A percentile compares a stretch with the other conserved stretches of the same genome.
Conservation (phyloP, 306 rosid species). For the Cucurbita moschata region DNA sequence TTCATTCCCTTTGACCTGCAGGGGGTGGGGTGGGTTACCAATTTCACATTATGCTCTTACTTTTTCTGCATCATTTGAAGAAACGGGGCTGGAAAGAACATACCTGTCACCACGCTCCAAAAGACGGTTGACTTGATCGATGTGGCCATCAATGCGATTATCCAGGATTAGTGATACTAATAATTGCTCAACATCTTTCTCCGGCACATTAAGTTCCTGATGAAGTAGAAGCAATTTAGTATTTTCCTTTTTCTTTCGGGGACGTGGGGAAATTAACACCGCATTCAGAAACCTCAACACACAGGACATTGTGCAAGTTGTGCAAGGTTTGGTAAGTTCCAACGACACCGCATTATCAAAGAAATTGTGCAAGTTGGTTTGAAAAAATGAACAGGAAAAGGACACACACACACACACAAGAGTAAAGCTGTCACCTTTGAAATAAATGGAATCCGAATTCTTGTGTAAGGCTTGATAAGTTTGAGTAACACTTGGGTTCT, state of each 20-base stretch:
- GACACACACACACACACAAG: not conserved
- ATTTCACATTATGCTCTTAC: not conserved
- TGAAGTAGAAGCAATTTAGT: not conserved
- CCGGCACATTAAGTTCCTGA: conserved; percentile 43
- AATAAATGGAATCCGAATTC: conserved; percentile 91
- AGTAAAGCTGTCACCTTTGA: conserved; percentile 44
- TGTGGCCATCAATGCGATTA: conserved; percentile 89
- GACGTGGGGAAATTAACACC: not conserved
- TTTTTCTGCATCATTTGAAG: not conserved
- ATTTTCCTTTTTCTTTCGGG: not conserved
- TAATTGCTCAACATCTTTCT: conserved; percentile 40
- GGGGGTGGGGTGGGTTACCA: not conserved
- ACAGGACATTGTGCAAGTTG: not conserved
- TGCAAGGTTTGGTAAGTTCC: not conserved
- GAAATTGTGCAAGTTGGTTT: not conserved
- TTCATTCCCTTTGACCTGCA: conserved; percentile 90
- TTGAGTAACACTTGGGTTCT: conserved; percentile 95
- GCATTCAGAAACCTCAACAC: not conserved
- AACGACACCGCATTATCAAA: not conserved
- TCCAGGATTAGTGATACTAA: conserved; percentile 62
- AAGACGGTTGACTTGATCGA: conserved; percentile 92
- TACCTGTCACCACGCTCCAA: conserved; percentile 85
- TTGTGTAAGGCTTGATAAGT: conserved; percentile 93
- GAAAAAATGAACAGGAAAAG: not conserved
- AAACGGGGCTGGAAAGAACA: not conserved